These are phyloP conservation scores for Xerocomus amazonicus DNA, from an alignment of 1,284 basidiomycete genomes.

Conservation along the genomic window DNA sequence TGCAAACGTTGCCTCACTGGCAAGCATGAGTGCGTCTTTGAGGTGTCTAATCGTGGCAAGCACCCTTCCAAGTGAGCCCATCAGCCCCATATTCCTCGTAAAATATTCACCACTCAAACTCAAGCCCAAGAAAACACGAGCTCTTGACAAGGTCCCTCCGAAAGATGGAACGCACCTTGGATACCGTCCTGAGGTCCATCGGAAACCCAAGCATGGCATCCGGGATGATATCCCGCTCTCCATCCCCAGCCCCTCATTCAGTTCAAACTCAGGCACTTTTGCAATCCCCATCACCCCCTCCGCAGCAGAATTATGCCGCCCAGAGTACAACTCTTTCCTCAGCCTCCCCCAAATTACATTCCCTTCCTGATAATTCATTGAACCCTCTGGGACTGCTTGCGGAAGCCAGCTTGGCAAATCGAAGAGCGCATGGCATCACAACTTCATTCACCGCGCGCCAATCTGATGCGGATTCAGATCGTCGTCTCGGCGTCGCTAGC, in stretches of 20 bases:
- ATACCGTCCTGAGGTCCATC: constrained; percentile 80
- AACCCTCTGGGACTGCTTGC: constrained; percentile 90
- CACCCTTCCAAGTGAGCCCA: constrained; percentile 75
- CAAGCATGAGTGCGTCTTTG: constrained; percentile 90
- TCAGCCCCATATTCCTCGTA: constrained; percentile 13
- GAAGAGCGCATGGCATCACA: constrained; percentile 50
- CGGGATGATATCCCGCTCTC: constrained; percentile 78
- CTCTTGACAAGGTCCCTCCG: constrained; percentile 81
- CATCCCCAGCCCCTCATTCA: constrained; percentile 60
- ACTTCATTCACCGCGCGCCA: constrained; percentile 39
- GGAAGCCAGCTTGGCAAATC: constrained; percentile 87
- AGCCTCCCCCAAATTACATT: constrained; percentile 74
- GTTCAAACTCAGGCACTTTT: constrained; percentile 59
- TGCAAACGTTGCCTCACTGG: constrained; percentile 83
- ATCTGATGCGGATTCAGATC: constrained; percentile 35
- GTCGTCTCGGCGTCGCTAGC: constrained; percentile 79
- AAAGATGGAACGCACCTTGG: constrained; percentile 91
- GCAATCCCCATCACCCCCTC: constrained; percentile 55
- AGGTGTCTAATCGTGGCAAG: constrained; percentile 92
- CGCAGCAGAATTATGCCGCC: constrained; percentile 21
- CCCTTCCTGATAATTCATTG: constrained; percentile 84
- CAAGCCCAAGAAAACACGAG: constrained; percentile 74
- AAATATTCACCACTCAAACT: constrained; percentile 33
- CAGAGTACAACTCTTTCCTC: constrained; percentile 22
- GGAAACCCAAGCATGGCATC: constrained; percentile 76